Conservation (phyloP, 2,329 filamentous ascomycete genomes). For the Chrysoporthe deuterocubensis region DNA sequence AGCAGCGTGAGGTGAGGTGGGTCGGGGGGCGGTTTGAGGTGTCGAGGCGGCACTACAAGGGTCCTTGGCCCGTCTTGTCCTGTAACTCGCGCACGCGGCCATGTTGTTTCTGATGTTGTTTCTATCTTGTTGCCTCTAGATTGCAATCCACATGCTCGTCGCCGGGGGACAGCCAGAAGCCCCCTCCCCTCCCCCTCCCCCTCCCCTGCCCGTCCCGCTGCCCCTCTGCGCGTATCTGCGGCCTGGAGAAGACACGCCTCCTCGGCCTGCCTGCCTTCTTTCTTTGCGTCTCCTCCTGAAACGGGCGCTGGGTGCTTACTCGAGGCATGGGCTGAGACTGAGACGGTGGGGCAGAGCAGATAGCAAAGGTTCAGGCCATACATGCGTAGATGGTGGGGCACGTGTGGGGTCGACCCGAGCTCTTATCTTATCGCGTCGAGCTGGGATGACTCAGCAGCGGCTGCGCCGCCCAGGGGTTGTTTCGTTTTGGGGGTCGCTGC, state of each 20-base stretch:
- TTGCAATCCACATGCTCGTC: not conserved
- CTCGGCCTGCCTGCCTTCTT: too few species aligned
- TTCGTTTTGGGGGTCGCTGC: not conserved
- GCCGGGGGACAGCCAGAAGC: not conserved
- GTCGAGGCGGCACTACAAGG: not conserved
- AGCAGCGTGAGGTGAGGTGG: not conserved
- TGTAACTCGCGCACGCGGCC: conserved; percentile 2
- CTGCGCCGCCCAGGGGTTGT: not conserved
- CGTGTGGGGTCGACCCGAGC: not conserved
- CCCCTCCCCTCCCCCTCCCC: too few species aligned
- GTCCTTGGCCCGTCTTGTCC: not conserved
- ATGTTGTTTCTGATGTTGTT: conserved; percentile 7
- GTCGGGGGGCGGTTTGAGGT: conserved; percentile 1
- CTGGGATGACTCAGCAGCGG: not conserved
- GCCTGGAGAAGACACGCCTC: not conserved
- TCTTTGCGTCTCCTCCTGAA: too few species aligned
- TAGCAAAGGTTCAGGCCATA: too few species aligned
- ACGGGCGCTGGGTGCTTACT: too few species aligned
- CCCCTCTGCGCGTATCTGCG: not conserved
- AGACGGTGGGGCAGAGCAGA: too few species aligned
- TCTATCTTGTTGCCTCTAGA: conserved; percentile 1
- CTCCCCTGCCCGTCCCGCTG: too few species aligned
- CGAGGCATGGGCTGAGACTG: too few species aligned
- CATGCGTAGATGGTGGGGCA: conserved; percentile 1
- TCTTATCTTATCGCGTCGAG: conserved; percentile 17